Evolutionary conservation across 345 rosid genomes (phyloP).

Genomic region (Leavenworthia alabamica): DNA sequence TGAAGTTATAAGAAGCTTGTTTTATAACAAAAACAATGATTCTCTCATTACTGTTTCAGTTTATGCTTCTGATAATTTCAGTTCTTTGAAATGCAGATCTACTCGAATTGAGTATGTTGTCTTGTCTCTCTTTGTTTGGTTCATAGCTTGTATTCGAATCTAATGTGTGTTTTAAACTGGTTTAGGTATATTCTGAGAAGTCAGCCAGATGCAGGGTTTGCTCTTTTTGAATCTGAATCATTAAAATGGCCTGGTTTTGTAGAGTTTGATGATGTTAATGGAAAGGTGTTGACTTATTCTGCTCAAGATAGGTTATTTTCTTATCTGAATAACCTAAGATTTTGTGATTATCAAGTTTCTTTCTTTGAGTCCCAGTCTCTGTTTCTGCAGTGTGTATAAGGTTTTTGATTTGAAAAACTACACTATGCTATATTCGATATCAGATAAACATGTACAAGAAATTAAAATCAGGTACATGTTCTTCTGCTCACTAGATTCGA

Average conservation of each 20-base stretch:
- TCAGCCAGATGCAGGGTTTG: constrained; percentile 90
- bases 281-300: constrained; percentile 89
- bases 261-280: constrained; percentile 98
- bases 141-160: background rate
- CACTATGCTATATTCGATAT: constrained; percentile 82
- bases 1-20: constrained; percentile 86
- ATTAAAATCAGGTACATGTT: constrained; percentile 93
- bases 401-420: constrained; percentile 93
- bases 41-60: constrained; percentile 97
- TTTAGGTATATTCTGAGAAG: constrained; percentile 86
- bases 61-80: constrained; percentile 84
- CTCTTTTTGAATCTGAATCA: constrained; percentile 90
- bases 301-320: constrained; percentile 99
- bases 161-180: constrained; percentile 5
- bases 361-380: constrained; percentile 10
- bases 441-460: constrained; percentile 85
- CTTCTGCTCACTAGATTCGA: background rate
- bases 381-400: constrained; percentile 72
- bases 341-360: background rate
- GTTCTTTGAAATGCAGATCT: constrained; percentile 97
- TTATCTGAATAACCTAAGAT: too few relatives aligned
- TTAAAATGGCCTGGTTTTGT: constrained; percentile 99
- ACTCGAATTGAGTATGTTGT: constrained; percentile 75
- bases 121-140: background rate
- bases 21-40: constrained; percentile 91